Conservation (phyloP, 371 early-diverging fungal species). For the Chytridium lagenaria region DNA sequence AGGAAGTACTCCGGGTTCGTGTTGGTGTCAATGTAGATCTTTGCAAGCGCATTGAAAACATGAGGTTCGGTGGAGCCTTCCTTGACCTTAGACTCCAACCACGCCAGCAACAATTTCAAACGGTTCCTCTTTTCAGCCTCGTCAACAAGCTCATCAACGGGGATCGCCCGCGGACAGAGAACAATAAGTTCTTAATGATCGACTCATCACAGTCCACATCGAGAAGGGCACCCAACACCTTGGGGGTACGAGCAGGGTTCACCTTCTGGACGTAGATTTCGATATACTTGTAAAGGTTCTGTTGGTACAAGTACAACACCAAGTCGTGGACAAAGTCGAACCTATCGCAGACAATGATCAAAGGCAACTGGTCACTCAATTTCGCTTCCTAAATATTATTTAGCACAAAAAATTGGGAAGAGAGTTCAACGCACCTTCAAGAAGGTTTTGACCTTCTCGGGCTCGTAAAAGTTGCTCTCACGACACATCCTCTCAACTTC, state of each 20-base stretch:
- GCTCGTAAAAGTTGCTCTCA: conserved; percentile 93
- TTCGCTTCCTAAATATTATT: conserved; percentile 77
- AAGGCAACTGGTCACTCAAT: conserved; percentile 91
- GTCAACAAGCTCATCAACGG: conserved; percentile 86
- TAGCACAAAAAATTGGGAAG: no score
- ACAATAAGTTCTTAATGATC: conserved; percentile 85
- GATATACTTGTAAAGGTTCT: conserved; percentile 90
- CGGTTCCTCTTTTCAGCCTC: conserved; percentile 96
- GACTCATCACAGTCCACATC: conserved; percentile 98
- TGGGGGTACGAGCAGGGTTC: conserved; percentile 91
- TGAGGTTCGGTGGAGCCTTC: conserved; percentile 86
- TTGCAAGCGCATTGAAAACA: conserved; percentile 96
- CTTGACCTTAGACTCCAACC: conserved; percentile 62
- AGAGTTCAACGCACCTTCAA: no score
- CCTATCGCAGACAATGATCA: conserved; percentile 98
- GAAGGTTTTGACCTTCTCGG: conserved; percentile 97
- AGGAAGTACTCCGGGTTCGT: conserved; percentile 96
- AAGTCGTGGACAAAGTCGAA: conserved; percentile 96
- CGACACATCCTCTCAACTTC: conserved; percentile 97
- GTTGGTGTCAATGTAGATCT: conserved; percentile 98
- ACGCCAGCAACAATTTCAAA: conserved; percentile 79
- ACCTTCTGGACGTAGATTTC: conserved; percentile 98
- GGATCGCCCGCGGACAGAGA: conserved; percentile 79
- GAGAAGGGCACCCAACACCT: conserved; percentile 94
- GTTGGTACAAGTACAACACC: conserved; percentile 93